These are phyloP conservation scores for Neophaeococcomyces mojaviensis DNA, from an alignment of 2,329 filamentous ascomycete species.

Conservation along the genomic window DNA sequence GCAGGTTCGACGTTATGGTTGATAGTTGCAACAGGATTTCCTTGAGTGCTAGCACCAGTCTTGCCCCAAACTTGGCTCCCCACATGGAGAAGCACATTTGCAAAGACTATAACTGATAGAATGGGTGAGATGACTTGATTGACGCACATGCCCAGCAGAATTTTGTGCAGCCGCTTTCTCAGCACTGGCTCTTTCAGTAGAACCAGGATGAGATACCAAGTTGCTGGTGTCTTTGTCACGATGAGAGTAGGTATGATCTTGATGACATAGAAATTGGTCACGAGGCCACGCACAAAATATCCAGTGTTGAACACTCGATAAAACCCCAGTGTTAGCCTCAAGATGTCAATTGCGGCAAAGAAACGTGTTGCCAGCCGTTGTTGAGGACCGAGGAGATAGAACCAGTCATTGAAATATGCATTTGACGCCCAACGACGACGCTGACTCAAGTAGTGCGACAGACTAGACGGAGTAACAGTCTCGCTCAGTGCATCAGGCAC, in stretches of 20 bases:
- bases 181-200: constrained; percentile 7
- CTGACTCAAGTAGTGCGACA: constrained; percentile 14
- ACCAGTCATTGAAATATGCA: constrained; percentile 16
- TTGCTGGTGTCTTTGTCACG: constrained; percentile 10
- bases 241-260: constrained; percentile 7
- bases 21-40: background rate
- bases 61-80: constrained; percentile 13
- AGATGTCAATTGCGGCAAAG: constrained; percentile 10
- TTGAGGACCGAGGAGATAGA: constrained; percentile 11
- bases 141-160: constrained; percentile 11
- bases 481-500: constrained; percentile 13
- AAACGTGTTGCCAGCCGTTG: constrained; percentile 7
- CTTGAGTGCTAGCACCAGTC: constrained; percentile 9
- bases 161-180: constrained; percentile 9
- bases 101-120: constrained; percentile 9
- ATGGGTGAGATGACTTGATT: constrained; percentile 11
- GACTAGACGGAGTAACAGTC: constrained; percentile 8
- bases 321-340: constrained; percentile 12
- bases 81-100: constrained; percentile 7
- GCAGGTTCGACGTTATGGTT: background rate
- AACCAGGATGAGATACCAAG: constrained; percentile 8
- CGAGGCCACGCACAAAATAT: constrained; percentile 3
- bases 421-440: constrained; percentile 14
- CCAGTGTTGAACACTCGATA: constrained; percentile 13
- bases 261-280: constrained; percentile 4